A percentile compares a stretch with the other conserved stretches of the same genome.
Evolutionary conservation across 805 yeast genomes (phyloP).

Genomic region (Wickerhamiella slavikovae): DNA sequence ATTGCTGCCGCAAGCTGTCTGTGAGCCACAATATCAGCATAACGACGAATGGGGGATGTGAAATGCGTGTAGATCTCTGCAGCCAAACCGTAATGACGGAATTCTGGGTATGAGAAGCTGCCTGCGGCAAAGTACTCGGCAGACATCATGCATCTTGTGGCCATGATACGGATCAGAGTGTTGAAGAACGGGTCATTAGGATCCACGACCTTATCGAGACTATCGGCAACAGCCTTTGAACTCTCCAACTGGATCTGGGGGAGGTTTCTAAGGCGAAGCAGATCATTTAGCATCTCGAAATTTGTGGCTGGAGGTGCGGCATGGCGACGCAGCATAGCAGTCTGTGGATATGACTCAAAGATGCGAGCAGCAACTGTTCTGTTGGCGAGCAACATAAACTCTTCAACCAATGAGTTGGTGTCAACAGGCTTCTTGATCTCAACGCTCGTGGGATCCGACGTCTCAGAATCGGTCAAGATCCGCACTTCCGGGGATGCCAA

Average conservation of each 20-base stretch:
- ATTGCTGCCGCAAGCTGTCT: slow-evolving; percentile 97
- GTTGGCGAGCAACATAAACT: slow-evolving; percentile 93
- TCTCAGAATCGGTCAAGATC: slow-evolving; percentile 91
- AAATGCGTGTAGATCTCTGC: slow-evolving; percentile 95
- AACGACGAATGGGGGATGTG: slow-evolving; percentile 95
- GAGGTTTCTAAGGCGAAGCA: slow-evolving; percentile 62
- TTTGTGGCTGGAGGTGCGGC: slow-evolving; percentile 93
- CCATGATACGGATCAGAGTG: slow-evolving; percentile 84
- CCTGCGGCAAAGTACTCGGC: slow-evolving; percentile 96
- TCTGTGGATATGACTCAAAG: slow-evolving; percentile 84
- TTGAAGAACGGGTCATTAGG: slow-evolving; percentile 75
- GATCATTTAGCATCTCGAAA: slow-evolving; percentile 75
- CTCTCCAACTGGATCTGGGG: slow-evolving; percentile 61
- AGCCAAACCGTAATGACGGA: slow-evolving; percentile 92
- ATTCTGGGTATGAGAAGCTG: slow-evolving; percentile 71
- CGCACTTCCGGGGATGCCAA: slow-evolving; percentile 96
- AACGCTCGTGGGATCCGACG: slow-evolving; percentile 90
- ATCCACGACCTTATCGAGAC: slow-evolving; percentile 75
- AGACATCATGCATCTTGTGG: slow-evolving; percentile 97
- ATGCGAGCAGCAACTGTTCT: slow-evolving; percentile 89
- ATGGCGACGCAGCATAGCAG: slow-evolving; percentile 96
- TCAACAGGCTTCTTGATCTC: slow-evolving; percentile 75
- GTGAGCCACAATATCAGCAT: slow-evolving; percentile 94
- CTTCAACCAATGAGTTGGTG: slow-evolving; percentile 92
- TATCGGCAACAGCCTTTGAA: slow-evolving; percentile 81